These are phyloP conservation scores for Scytalidium lignicola DNA, from an alignment of 2,329 filamentous ascomycete genomes.

Conservation along the genomic window DNA sequence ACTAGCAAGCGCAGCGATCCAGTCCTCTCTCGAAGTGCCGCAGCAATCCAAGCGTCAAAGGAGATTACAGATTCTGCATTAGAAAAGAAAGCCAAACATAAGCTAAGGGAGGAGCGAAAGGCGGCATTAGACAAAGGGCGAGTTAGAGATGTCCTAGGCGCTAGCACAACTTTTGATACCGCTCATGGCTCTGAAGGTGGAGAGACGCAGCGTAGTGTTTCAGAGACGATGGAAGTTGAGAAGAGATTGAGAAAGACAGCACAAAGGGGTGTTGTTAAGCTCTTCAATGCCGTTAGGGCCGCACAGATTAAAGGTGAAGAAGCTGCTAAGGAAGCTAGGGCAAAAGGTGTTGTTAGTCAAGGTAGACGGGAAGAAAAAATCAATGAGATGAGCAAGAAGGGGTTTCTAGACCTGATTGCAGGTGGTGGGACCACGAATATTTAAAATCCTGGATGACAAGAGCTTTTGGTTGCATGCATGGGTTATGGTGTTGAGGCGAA, in stretches of 20 bases:
- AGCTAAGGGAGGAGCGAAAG: slow-evolving; percentile 75
- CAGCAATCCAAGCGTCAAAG: slow-evolving; percentile 66
- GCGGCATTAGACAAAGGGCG: slow-evolving; percentile 79
- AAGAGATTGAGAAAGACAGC: slow-evolving; percentile 79
- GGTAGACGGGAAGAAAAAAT: slow-evolving; percentile 78
- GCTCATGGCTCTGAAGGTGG: slow-evolving; percentile 33
- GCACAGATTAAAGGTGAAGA: slow-evolving; percentile 86
- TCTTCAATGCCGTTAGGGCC: slow-evolving; percentile 92
- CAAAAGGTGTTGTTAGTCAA: slow-evolving; percentile 72
- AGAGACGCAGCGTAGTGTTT: slow-evolving; percentile 41
- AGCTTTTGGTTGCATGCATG: too few relatives aligned
- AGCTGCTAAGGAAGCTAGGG: slow-evolving; percentile 64
- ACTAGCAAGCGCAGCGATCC: slow-evolving; percentile 79
- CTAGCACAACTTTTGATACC: slow-evolving; percentile 46
- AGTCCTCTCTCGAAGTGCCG: slow-evolving; percentile 78
- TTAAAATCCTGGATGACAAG: too few relatives aligned
- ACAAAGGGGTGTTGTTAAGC: slow-evolving; percentile 87
- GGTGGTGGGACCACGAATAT: slow-evolving; percentile 44
- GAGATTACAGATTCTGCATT: slow-evolving; percentile 71
- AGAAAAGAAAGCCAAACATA: slow-evolving; percentile 73
- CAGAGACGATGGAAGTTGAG: slow-evolving; percentile 64
- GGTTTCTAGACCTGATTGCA: slow-evolving; percentile 86
- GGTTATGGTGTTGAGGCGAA: background rate
- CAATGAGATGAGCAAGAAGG: slow-evolving; percentile 95
- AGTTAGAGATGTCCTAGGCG: slow-evolving; percentile 76